Evolutionary conservation across 179 eudicot species (phyloP).

Genomic region (Silene coronaria): DNA sequence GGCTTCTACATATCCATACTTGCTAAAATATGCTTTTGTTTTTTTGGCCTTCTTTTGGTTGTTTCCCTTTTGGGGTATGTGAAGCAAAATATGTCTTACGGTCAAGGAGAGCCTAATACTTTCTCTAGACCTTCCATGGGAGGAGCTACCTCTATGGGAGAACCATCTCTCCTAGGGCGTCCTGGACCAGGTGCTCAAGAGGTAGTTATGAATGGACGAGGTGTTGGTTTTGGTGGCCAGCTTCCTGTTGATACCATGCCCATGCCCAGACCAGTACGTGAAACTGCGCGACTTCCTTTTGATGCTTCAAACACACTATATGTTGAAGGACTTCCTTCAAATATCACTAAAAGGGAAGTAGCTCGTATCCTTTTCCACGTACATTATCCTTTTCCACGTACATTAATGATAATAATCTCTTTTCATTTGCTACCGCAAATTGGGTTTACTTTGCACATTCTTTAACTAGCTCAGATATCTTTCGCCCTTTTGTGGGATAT

Average conservation of each 20-base stretch:
- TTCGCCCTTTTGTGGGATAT: slow-evolving; percentile 86
- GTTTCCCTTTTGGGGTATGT: slow-evolving; percentile 4
- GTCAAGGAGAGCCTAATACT: slow-evolving; percentile 35
- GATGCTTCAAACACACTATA: slow-evolving; percentile 65
- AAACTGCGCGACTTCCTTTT: slow-evolving; percentile 53
- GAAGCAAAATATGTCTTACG: slow-evolving; percentile 39
- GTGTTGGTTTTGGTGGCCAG: slow-evolving; percentile 32
- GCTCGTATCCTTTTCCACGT: slow-evolving; percentile 75
- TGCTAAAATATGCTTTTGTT: slow-evolving; percentile 3
- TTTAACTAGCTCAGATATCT: slow-evolving; percentile 64
- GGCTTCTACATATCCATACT: slow-evolving; percentile 11
- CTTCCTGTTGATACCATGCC: slow-evolving; percentile 40
- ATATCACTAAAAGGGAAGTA: slow-evolving; percentile 70
- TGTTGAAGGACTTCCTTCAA: slow-evolving; percentile 72
- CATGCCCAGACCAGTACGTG: slow-evolving; percentile 46
- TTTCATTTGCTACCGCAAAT: not conserved
- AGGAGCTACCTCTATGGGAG: slow-evolving; percentile 37
- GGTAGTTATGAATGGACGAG: slow-evolving; percentile 37
- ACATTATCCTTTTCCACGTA: slow-evolving; percentile 40
- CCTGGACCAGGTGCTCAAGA: slow-evolving; percentile 37
- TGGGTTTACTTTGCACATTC: slow-evolving; percentile 17
- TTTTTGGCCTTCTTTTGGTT: slow-evolving; percentile 8
- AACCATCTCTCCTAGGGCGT: slow-evolving; percentile 36
- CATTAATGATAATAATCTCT: not conserved
- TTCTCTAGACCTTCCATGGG: slow-evolving; percentile 35